A percentile compares a stretch with the other conserved stretches of the same genome.
phyloP scores from a whole-genome alignment of 768 basidiomycete genomes.

The Serendipita sp. region DNA sequence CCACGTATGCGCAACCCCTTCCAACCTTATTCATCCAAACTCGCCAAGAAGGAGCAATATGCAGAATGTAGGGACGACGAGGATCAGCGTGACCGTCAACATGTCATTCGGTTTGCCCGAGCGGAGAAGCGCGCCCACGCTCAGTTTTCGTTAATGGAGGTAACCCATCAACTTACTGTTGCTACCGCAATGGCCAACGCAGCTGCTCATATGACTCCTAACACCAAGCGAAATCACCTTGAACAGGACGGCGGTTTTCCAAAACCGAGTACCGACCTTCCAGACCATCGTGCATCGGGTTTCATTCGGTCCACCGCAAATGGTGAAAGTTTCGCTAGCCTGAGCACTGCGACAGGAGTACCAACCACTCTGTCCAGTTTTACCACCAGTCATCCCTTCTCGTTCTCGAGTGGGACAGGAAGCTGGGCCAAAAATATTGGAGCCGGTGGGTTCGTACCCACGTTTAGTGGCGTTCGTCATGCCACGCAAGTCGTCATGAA shows the following conservation, averaged over 20 bases:
- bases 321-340: background rate
- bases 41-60: background rate
- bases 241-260: background rate
- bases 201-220: background rate
- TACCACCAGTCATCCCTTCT: background rate
- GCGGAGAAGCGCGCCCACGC: background rate
- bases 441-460: background rate
- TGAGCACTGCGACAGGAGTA: background rate
- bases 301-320: background rate
- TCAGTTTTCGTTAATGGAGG: background rate
- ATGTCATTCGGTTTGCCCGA: background rate
- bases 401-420: background rate
- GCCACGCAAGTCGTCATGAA: slow-evolving; percentile 3
- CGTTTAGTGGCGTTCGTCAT: background rate
- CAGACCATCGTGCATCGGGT: background rate
- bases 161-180: slow-evolving; percentile 5
- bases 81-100: background rate
- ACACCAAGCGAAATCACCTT: background rate
- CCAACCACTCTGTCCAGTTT: background rate
- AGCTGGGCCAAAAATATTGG: background rate
- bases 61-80: background rate
- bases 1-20: slow-evolving; percentile 6
- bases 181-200: background rate
- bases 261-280: background rate
- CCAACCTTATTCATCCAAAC: background rate